Conservation (phyloP, 176 grass and related monocot species). For the Phoenix dactylifera region DNA sequence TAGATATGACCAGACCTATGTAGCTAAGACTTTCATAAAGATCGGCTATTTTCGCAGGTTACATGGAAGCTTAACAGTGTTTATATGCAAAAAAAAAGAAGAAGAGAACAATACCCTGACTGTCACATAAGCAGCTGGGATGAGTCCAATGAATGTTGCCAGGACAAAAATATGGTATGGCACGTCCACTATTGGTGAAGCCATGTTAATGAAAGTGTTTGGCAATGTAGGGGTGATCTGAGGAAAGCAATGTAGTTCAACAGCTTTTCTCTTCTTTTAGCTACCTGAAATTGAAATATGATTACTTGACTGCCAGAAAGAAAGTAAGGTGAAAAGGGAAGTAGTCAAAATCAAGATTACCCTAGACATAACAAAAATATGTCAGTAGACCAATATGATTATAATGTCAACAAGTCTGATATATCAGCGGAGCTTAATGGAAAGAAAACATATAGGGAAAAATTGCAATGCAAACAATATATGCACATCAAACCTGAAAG, state of each 20-base stretch:
- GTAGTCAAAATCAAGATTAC: no score
- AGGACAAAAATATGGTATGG: slow-evolving; percentile 85
- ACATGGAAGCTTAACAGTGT: no score
- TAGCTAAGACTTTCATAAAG: no score
- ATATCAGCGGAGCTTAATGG: no score
- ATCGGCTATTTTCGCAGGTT: no score
- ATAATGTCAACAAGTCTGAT: no score
- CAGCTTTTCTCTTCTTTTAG: slow-evolving; percentile 90
- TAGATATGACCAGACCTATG: no score
- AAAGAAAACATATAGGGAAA: no score
- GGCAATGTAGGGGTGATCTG: slow-evolving; percentile 93
- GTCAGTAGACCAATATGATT: no score
- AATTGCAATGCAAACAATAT: no score
- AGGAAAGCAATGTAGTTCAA: slow-evolving; percentile 98
- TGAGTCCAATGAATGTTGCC: slow-evolving; percentile 77
- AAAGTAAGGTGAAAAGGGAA: background rate
- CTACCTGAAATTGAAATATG: slow-evolving; percentile 41
- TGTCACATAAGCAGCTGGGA: slow-evolving; percentile 84
- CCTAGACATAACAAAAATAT: no score
- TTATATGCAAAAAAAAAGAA: background rate
- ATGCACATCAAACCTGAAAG: no score
- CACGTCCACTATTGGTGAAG: slow-evolving; percentile 94
- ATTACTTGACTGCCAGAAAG: background rate
- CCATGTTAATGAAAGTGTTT: slow-evolving; percentile 97
- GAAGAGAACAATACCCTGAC: slow-evolving; percentile 52